Evolutionary conservation across 1,139 yeast species (phyloP).

Genomic region (Geotrichum citri-aurantii): DNA sequence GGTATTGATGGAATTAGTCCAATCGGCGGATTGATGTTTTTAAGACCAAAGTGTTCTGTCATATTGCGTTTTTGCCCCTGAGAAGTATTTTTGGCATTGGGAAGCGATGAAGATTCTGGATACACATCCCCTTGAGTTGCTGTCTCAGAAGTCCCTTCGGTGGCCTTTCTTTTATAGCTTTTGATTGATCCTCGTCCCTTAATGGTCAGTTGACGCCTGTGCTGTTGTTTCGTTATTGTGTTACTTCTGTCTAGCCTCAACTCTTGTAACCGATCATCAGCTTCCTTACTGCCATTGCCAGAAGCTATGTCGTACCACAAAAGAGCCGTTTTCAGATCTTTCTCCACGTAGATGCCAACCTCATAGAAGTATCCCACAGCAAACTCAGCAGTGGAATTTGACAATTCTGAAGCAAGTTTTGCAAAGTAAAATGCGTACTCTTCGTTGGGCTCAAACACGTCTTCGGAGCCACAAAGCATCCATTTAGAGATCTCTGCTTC

Average conservation of each 20-base stretch:
- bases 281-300: constrained; percentile 32
- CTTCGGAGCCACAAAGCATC: constrained; percentile 37
- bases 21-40: background rate
- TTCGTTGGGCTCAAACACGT: constrained; percentile 32
- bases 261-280: constrained; percentile 29
- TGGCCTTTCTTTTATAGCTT: constrained; percentile 14
- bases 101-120: background rate
- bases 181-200: constrained; percentile 26
- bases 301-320: constrained; percentile 32
- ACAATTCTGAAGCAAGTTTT: constrained; percentile 32
- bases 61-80: background rate
- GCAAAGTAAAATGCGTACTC: constrained; percentile 38
- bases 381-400: constrained; percentile 36
- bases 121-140: background rate
- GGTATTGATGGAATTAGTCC: background rate
- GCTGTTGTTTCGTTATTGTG: constrained; percentile 27
- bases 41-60: background rate
- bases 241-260: constrained; percentile 17
- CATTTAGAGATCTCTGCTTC: constrained; percentile 40
- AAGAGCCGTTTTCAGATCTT: constrained; percentile 28
- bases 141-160: background rate
- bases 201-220: constrained; percentile 26
- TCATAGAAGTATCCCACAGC: constrained; percentile 40
- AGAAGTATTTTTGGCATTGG: background rate
- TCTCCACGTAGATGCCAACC: constrained; percentile 36